Conservation (phyloP, 768 basidiomycete genomes). For the Phylloporus scabripes region DNA sequence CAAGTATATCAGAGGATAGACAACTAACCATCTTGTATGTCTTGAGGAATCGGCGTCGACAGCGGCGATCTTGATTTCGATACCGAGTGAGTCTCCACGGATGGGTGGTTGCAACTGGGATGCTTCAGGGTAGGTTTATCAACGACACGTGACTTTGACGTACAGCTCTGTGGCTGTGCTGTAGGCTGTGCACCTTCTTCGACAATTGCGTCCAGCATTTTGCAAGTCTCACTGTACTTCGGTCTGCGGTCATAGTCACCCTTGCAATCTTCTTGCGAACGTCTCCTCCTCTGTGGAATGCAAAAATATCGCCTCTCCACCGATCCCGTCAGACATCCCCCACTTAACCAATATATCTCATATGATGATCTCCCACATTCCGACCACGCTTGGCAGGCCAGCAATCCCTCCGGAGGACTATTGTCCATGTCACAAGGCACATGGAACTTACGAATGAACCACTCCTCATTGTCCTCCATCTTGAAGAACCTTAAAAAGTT, state of each 20-base stretch:
- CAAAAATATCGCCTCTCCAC: constrained; percentile 10
- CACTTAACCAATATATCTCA: constrained; percentile 13
- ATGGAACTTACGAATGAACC: constrained; percentile 4
- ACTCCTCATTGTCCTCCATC: constrained; percentile 6
- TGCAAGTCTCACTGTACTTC: constrained; percentile 4
- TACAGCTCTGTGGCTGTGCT: neutral
- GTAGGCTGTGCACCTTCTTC: constrained; percentile 5
- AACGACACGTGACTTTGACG: constrained; percentile 18
- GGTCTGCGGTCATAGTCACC: neutral
- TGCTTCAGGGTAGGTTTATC: constrained; percentile 23
- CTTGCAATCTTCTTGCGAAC: neutral
- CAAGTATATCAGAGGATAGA: constrained; percentile 1
- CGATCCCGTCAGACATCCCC: constrained; percentile 13
- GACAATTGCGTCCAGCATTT: neutral
- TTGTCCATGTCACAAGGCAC: constrained; percentile 5
- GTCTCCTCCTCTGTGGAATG: constrained; percentile 16
- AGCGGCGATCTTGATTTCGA: constrained; percentile 22
- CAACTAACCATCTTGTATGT: constrained; percentile 31
- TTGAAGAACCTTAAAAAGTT: constrained; percentile 13
- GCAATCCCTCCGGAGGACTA: constrained; percentile 11
- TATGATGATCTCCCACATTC: constrained; percentile 12
- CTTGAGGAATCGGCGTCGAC: constrained; percentile 23
- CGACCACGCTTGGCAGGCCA: constrained; percentile 23
- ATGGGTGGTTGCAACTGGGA: neutral
- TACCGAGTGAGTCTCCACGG: constrained; percentile 3